These are phyloP conservation scores for Suillus subalutaceus DNA, from an alignment of 768 basidiomycete species.

Conservation along the genomic window DNA sequence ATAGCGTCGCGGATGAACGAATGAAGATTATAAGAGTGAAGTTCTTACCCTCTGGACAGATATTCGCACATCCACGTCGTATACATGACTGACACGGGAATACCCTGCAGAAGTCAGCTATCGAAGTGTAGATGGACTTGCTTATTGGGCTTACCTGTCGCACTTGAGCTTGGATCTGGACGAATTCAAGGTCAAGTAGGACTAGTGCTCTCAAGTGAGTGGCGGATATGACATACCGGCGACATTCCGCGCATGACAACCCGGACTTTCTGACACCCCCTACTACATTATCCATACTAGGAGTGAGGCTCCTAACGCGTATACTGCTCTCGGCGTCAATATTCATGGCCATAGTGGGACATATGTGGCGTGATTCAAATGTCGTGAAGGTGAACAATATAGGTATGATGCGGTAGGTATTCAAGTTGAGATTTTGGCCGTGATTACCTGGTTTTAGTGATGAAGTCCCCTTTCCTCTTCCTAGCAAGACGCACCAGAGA, in stretches of 20 bases:
- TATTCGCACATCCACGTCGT: constrained; percentile 52
- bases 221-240: constrained; percentile 38
- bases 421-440: background rate
- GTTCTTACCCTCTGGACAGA: constrained; percentile 52
- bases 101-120: constrained; percentile 31
- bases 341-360: constrained; percentile 10
- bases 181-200: constrained; percentile 7
- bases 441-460: background rate
- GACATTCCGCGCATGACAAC: constrained; percentile 56
- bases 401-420: constrained; percentile 3
- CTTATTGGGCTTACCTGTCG: constrained; percentile 38
- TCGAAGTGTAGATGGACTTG: background rate
- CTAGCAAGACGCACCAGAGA: background rate
- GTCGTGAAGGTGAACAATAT: background rate
- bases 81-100: constrained; percentile 61
- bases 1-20: constrained; percentile 12
- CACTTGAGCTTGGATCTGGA: constrained; percentile 57
- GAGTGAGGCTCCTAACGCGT: constrained; percentile 12
- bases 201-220: constrained; percentile 8
- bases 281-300: constrained; percentile 10
- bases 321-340: constrained; percentile 15
- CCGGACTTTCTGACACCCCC: constrained; percentile 36
- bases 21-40: background rate
- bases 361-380: background rate
- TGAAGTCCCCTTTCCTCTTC: background rate